phyloP scores from a whole-genome alignment of 2,329 filamentous ascomycete genomes.

The Ambrosiella beaveri region DNA sequence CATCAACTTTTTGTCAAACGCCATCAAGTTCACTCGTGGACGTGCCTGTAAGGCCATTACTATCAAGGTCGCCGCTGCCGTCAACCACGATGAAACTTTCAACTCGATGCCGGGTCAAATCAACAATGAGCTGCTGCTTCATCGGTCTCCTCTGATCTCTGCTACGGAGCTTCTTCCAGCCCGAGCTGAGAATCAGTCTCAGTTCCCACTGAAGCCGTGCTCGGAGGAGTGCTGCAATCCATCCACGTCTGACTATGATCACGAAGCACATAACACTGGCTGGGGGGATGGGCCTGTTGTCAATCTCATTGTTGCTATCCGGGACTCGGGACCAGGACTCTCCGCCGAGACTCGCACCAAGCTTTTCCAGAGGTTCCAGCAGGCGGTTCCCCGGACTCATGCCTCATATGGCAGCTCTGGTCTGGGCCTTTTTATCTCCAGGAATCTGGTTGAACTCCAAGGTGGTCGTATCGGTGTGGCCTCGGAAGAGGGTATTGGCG shows the following conservation, averaged over 20 bases:
- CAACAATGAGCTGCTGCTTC: slow-evolving; percentile 38
- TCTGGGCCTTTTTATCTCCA: slow-evolving; percentile 57
- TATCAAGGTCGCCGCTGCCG: slow-evolving; percentile 48
- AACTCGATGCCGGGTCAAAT: slow-evolving; percentile 45
- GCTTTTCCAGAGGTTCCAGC: slow-evolving; percentile 51
- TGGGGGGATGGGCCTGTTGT: slow-evolving; percentile 58
- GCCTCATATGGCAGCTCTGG: slow-evolving; percentile 57
- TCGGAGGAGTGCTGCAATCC: not conserved
- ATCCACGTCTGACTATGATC: not conserved
- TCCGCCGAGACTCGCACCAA: slow-evolving; percentile 47
- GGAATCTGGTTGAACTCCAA: slow-evolving; percentile 59
- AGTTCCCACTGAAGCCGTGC: slow-evolving; percentile 8
- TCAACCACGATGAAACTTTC: slow-evolving; percentile 29
- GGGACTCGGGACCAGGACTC: slow-evolving; percentile 53
- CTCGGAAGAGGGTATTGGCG: slow-evolving; percentile 49
- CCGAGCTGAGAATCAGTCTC: slow-evolving; percentile 7
- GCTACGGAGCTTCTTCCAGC: slow-evolving; percentile 5
- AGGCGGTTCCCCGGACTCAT: slow-evolving; percentile 51
- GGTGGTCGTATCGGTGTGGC: slow-evolving; percentile 61
- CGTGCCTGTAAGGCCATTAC: slow-evolving; percentile 42
- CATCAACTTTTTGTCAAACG: slow-evolving; percentile 57
- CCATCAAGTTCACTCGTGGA: slow-evolving; percentile 47
- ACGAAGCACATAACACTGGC: not conserved
- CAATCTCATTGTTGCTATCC: slow-evolving; percentile 54
- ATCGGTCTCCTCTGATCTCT: slow-evolving; percentile 13